phyloP scores from a whole-genome alignment of 257 asterid genomes.

The Eustoma russellianum region DNA sequence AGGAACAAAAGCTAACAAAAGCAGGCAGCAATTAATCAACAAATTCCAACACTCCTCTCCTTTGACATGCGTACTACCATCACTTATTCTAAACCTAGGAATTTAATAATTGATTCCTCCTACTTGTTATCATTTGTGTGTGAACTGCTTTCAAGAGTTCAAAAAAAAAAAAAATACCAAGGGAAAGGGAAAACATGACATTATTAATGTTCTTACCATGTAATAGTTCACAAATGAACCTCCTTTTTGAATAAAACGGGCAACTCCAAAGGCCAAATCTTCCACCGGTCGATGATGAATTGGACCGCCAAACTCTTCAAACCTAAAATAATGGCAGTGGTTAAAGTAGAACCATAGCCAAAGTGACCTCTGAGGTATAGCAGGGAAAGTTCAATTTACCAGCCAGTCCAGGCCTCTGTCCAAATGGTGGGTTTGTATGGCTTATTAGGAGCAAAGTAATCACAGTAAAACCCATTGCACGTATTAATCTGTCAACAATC shows the following conservation, averaged over 20 bases:
- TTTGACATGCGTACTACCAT: no score
- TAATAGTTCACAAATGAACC: constrained; percentile 92
- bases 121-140: no score
- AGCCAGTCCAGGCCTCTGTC: constrained; percentile 99
- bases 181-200: not conserved
- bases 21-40: no score
- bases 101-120: no score
- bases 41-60: no score
- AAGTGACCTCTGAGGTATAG: not conserved
- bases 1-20: no score
- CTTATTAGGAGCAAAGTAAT: constrained; percentile 80
- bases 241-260: constrained; percentile 87
- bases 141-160: no score
- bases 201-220: constrained; percentile 39
- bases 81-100: no score
- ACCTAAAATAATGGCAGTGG: constrained; percentile 36
- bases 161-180: not conserved
- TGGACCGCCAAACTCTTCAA: constrained; percentile 80
- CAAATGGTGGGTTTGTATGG: constrained; percentile 82
- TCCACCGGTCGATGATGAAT: constrained; percentile 91
- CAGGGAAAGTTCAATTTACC: constrained; percentile 34
- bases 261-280: constrained; percentile 91
- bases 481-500: constrained; percentile 65
- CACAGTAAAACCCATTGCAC: constrained; percentile 94
- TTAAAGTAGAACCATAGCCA: not conserved